Base-by-base conservation (phyloP, 805 yeast genomes). In the Kuraishia borneana region DNA sequence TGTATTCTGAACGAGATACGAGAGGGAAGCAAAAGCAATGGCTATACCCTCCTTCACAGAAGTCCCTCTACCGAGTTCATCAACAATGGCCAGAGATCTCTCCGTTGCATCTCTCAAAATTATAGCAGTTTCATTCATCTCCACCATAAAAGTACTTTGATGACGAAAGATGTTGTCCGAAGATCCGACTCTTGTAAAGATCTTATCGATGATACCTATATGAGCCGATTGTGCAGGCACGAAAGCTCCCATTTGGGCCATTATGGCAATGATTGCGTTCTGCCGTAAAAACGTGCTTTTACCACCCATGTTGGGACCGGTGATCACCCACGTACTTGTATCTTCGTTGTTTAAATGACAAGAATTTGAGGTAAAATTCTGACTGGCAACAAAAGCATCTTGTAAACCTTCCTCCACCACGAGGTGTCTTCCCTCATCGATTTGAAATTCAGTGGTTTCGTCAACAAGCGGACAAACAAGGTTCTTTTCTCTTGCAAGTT, bases 241-340 rank as follows among this genome's bases (percentile, higher is more conserved):
- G 52, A 64, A 80, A 16, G 80, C 71, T 0, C 94, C 94, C 32
- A 79, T 70, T 49, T 82, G 94, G 0, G 83, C 75, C 58, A 82
- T 56, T 18, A 82, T 74, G 2, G 70, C 74, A 30, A 79, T 67
- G 4, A 81, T 50, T 0, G 88, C 92, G 44, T 79, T 74, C 36
- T 81, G 88, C 39, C 84, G 66, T 29, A 82, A 65, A 47, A 74
- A 80, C 2, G 87, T 78, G 5, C 87, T 78, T 48, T 82, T 82
- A 6, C 92, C 92, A 5, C 89, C 89, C 89, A 81, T 81, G 48
- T 84, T 84, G 0, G 95, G 95, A 0, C 95, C 95, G 0, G 94
- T 80, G n/a, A 84, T 72, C 13, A 84, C 63, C 62, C 83, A 68
- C 2, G 70, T 47, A 4, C 54, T 42, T 5, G 49, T 43, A 1